Base-by-base conservation (phyloP, 2,329 filamentous ascomycete genomes). In the Amphichorda felina region DNA sequence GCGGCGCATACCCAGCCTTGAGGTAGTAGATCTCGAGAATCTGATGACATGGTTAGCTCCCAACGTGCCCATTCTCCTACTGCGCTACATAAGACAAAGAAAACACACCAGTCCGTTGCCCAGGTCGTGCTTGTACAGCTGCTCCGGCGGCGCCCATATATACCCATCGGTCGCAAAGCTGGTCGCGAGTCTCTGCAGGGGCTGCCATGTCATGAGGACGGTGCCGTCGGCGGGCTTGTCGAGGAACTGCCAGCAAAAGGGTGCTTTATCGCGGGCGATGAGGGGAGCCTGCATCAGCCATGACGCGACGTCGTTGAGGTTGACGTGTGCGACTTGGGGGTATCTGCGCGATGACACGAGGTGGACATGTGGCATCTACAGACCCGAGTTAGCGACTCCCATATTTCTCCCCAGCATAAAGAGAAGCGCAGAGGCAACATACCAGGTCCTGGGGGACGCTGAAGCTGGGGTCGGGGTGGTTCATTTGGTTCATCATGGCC, bases 181-280 rank as follows among this genome's bases (percentile, higher is more conserved):
- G 2, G 72, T 77, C 4, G 74, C 75, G 37, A 83, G 59, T 39
- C 79, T 73, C 47, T 79, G 71, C 35, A 82, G 66, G 2, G 89
- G 82, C 55, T 95, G 87, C 89, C 89, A 96, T 35, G 82, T 82
- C 43, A 96, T 68, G 53, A 91, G 74, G 30, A 94, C 72, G 8
- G 79, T 81, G 38, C 87, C 87, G 57, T 94, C 85, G 35, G 70
- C 70, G 9, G 89, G 89, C 36, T 77, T 73, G 48, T 91, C 78
- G 38, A 96, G 74, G 56, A 89, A 94, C 31, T 82, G 88, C 89
- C 89, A 98, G 60, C 81, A 84, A 70, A 98, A 88, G 3, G 89
- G 76, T 33, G 87, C 80, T 43, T 79, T 69, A 51, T 93, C 82
- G 56, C 85, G 83, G 46, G 88, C 82, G 42, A 94, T 82, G 51